Evolutionary conservation across 345 rosid species (phyloP).

Genomic region (Pugionium cornutum): DNA sequence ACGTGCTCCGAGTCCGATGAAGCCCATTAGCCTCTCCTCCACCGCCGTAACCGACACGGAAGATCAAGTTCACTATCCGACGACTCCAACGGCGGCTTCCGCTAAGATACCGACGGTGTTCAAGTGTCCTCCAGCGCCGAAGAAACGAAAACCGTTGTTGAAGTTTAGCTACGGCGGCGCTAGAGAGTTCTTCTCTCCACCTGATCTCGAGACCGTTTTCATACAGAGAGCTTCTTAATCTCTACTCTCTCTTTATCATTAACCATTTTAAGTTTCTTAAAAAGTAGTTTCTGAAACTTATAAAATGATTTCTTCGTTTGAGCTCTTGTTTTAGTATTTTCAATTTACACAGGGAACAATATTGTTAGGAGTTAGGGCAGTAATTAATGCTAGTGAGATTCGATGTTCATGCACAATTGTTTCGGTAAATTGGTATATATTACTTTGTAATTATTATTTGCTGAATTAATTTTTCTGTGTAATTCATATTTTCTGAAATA

Average conservation of each 20-base stretch:
- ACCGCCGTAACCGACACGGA: slow-evolving; percentile 3
- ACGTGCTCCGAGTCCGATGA: background rate
- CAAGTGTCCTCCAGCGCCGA: slow-evolving; percentile 33
- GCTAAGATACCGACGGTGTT: slow-evolving; percentile 25
- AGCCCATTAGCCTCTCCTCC: slow-evolving; percentile 17
- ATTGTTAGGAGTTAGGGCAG: background rate
- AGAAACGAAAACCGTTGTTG: slow-evolving; percentile 30
- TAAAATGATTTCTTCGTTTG: background rate
- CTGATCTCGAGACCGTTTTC: slow-evolving; percentile 36
- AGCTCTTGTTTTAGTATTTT: background rate
- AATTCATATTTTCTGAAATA: too few relatives aligned
- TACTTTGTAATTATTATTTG: background rate
- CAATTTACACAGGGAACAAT: background rate
- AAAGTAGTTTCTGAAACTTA: background rate
- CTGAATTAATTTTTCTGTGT: background rate
- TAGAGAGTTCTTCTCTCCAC: slow-evolving; percentile 37
- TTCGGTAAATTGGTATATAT: background rate
- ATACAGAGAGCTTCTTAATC: slow-evolving; percentile 12
- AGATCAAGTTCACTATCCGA: slow-evolving; percentile 22
- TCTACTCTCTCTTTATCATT: background rate
- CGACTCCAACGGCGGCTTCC: slow-evolving; percentile 30
- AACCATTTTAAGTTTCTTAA: background rate
- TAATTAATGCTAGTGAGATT: background rate
- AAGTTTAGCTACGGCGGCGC: slow-evolving; percentile 18
- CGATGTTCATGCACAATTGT: background rate